Base-by-base conservation (phyloP, 176 grass and related monocot genomes). In the Eragrostis nindensis region DNA sequence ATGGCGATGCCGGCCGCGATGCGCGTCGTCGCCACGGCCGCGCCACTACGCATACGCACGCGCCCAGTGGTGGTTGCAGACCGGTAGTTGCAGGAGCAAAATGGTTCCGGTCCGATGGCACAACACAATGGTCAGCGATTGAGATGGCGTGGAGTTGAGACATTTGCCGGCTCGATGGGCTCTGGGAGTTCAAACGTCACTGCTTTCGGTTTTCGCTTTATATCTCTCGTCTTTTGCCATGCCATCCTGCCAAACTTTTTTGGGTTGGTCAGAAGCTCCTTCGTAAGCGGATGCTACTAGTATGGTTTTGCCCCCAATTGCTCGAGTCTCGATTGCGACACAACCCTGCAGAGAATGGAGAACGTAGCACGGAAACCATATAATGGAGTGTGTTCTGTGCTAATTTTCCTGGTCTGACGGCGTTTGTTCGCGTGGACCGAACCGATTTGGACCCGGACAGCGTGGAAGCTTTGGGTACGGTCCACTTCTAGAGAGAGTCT, bases 1-100 rank as follows among this genome's bases (percentile, higher is more conserved):
- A 22, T 73, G 76, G 71, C 71, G 82, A 52, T 26, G 70, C 73
- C 72, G 52, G 52, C 50, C 72, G 29, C 60, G 70, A 55, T 14
- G 72, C 79, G 79, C 54, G 68, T 57, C 32, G 32, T 53, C 45
- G 3, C 24, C 71, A 41, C 60, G 46, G 10, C 11, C 17, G 16
- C 62, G 66, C 22, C 38, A 66, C 76, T 53, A 64, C 24, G n/a
- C n/a, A n/a, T n/a, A n/a, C n/a, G n/a, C n/a, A n/a, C n/a, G 11
- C 52, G 7, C 6, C 11, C 30, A 56, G 36, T 19, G 40, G 59
- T 67, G 64, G 53, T 50, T 77, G 75, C 30, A 14, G 42, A 77
- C 43, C 44, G 43, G 43, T 32, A 47, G 57, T 55, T 21, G 52
- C 27, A 44, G 9, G 42, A 11, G 75, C 42, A 11, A 39, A 29